Base-by-base conservation (phyloP, 495 filamentous ascomycete species). In the Extremus antarcticus region DNA sequence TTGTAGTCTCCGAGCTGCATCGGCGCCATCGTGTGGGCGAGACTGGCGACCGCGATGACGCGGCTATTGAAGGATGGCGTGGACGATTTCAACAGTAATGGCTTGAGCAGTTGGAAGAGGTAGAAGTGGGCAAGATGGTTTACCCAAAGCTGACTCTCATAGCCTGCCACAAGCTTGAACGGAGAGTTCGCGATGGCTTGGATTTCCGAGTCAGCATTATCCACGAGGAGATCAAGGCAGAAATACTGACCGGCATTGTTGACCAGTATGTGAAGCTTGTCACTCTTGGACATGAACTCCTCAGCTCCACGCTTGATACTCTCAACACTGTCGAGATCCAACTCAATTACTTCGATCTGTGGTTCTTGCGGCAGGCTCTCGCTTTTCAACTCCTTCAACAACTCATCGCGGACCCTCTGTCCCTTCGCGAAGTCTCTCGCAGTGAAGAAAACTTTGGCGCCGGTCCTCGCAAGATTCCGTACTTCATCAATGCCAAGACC, bases 121-220 rank as follows among this genome's bases (percentile, higher is more conserved):
- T 76, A 69, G 63, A 77, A 78, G 53, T 80, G 76, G 4, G 58
- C 66, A 0, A 78, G 66, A 56, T 78, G 71, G 60, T 80, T 78
- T 0, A 70, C 74, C 16, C 64, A 70, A 45, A 80, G 70, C 46
- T 78, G 59, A 2, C 71, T 57, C 56, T 79, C 75, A 51, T 73
- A 63, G 8, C 70, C 71, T 32, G 78, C 72, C 4, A 16, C 24
- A 1, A 54, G 58, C 0, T 67, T 67, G 25, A 55, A 46, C 22
- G 71, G 63, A 21, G 72, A 70, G 4, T 65, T 56, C 2, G 65
- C 72, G 68, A 78, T 76, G 20, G 77, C 46, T 48, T 11, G 21
- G 9, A 23, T 24, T 45, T 7, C 41, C 15, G 17, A 45, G 19
- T 21, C 35, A 39, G n/a, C 35, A 9, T 39, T n/a, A 7, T 7